phyloP scores from a whole-genome alignment of 257 asterid species.

The Echites panduratus region DNA sequence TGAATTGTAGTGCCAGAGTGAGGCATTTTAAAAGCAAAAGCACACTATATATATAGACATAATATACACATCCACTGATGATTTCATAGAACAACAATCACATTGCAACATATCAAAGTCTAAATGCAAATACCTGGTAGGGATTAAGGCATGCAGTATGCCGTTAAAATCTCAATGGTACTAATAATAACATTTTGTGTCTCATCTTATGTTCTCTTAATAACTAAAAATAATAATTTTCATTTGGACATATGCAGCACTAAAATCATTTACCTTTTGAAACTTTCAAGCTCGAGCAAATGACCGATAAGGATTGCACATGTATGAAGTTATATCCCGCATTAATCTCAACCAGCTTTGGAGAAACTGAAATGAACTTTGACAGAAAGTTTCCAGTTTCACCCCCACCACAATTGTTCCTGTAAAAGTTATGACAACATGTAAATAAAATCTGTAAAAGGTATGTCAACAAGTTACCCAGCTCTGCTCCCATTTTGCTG shows the following conservation, averaged over 20 bases:
- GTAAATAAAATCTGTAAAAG: too few relatives aligned
- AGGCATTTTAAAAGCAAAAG: too few relatives aligned
- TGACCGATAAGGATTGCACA: constrained; percentile 48
- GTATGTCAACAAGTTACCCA: constrained; percentile 39
- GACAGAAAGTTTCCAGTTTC: constrained; percentile 72
- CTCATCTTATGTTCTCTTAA: too few relatives aligned
- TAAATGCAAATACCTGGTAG: constrained; percentile 52
- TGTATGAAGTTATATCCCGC: constrained; percentile 77
- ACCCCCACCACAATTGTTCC: constrained; percentile 74
- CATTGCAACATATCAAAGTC: not conserved
- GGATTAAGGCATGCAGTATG: constrained; percentile 79
- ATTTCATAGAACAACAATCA: not conserved
- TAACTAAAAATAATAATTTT: too few relatives aligned
- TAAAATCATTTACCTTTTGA: constrained; percentile 45
- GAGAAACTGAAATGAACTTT: constrained; percentile 47
- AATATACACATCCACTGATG: not conserved
- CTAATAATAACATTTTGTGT: too few relatives aligned
- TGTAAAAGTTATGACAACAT: constrained; percentile 39
- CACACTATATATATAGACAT: too few relatives aligned
- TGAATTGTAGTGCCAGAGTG: too few relatives aligned
- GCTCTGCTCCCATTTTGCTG: constrained; percentile 63
- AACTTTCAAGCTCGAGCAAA: constrained; percentile 45
- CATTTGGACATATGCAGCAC: not conserved
- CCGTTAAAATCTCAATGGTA: too few relatives aligned
- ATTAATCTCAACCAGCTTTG: constrained; percentile 46